Conservation (phyloP, 2,329 filamentous ascomycete genomes). For the Colletotrichum sp. region DNA sequence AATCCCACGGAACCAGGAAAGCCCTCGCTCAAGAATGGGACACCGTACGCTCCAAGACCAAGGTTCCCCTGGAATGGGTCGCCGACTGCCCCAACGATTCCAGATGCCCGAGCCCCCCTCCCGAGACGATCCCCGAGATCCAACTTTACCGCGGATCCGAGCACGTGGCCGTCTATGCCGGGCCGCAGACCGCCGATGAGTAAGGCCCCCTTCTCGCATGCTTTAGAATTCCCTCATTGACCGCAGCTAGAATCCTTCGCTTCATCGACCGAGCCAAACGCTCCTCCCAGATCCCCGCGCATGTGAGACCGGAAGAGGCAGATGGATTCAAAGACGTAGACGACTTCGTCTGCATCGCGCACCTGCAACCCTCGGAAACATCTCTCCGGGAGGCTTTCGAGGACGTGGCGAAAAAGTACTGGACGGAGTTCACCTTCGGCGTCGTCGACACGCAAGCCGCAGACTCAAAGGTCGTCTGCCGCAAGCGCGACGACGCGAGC, state of each 20-base stretch:
- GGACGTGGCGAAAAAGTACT: slow-evolving; percentile 29
- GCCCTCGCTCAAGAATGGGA: background rate
- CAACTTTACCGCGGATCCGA: background rate
- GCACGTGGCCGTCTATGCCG: background rate
- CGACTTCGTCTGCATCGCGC: slow-evolving; percentile 36
- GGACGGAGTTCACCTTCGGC: slow-evolving; percentile 40
- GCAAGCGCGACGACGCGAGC: slow-evolving; percentile 33
- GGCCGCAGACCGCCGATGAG: slow-evolving; percentile 3
- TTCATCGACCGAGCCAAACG: slow-evolving; percentile 30
- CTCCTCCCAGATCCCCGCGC: slow-evolving; percentile 25
- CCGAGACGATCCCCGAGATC: background rate
- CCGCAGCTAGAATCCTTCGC: slow-evolving; percentile 25
- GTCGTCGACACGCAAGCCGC: slow-evolving; percentile 22
- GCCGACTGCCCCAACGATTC: background rate
- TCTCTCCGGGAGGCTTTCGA: slow-evolving; percentile 25
- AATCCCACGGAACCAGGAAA: background rate
- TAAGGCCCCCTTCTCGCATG: background rate
- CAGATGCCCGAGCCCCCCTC: background rate
- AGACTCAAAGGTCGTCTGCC: slow-evolving; percentile 31
- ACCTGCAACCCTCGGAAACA: slow-evolving; percentile 26
- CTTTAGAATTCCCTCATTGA: background rate
- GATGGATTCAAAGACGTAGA: slow-evolving; percentile 32
- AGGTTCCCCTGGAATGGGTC: background rate
- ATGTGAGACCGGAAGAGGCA: slow-evolving; percentile 24
- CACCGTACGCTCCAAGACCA: background rate